A percentile compares a stretch with the other conserved stretches of the same genome.
Conservation (phyloP, 305 asterid species). For the Fraxinus latifolia region DNA sequence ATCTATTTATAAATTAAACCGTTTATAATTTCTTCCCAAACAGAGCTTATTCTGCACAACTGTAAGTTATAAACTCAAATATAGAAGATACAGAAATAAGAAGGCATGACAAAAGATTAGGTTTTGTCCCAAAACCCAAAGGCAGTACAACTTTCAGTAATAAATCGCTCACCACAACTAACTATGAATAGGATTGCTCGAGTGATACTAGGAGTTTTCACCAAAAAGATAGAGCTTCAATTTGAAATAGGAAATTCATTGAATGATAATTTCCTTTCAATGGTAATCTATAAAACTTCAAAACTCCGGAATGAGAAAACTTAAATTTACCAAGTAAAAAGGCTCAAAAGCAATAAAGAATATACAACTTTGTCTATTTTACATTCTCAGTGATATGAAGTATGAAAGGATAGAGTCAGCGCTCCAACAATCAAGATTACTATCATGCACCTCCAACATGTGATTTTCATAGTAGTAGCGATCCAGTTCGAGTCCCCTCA, state of each 20-base stretch:
- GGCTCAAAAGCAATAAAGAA: background rate
- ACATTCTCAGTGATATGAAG: background rate
- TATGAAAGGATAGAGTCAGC: background rate
- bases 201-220: background rate
- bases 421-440: background rate
- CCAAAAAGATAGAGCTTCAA: background rate
- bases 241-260: background rate
- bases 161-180: background rate
- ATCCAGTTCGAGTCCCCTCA: too few species aligned
- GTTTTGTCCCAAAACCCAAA: background rate
- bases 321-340: background rate
- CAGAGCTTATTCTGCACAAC: background rate
- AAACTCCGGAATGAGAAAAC: background rate
- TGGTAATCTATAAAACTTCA: background rate
- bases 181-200: background rate
- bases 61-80: background rate
- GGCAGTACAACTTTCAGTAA: background rate
- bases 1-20: background rate
- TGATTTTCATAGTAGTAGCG: too few species aligned
- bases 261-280: background rate
- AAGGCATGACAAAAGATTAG: background rate
- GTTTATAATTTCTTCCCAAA: background rate
- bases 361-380: background rate
- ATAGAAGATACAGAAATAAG: background rate
- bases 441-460: background rate